Conservation (phyloP, 108 stramenopile genomes). For the Cylindrotheca closterium region DNA sequence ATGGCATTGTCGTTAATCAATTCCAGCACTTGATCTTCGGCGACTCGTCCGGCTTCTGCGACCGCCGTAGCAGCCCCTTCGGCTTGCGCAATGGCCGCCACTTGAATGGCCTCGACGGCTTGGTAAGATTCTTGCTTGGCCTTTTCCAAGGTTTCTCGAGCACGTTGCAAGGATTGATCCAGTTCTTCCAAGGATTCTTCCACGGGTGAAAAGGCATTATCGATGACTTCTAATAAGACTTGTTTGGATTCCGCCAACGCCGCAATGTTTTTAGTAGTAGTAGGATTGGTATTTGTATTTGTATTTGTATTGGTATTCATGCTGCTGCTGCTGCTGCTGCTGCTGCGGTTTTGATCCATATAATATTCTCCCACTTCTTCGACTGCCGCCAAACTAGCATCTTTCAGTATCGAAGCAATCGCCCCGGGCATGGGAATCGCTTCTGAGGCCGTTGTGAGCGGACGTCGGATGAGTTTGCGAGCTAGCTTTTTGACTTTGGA, state of each 20-base stretch:
- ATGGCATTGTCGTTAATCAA: slow-evolving; percentile 25
- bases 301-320: background rate
- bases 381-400: slow-evolving; percentile 43
- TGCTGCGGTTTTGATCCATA: slow-evolving; percentile 1
- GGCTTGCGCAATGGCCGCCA: slow-evolving; percentile 35
- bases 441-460: slow-evolving; percentile 10
- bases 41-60: slow-evolving; percentile 26
- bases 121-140: slow-evolving; percentile 36
- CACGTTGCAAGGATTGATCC: slow-evolving; percentile 33
- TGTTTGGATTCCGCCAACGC: background rate
- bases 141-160: slow-evolving; percentile 19
- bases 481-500: slow-evolving; percentile 11
- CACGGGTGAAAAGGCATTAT: slow-evolving; percentile 52
- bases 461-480: slow-evolving; percentile 9
- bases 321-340: slow-evolving; percentile 12
- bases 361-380: slow-evolving; percentile 38
- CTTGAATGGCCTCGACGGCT: slow-evolving; percentile 40
- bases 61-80: slow-evolving; percentile 28
- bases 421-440: slow-evolving; percentile 39
- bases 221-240: slow-evolving; percentile 18
- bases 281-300: background rate
- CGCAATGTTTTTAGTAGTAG: too few species aligned
- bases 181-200: slow-evolving; percentile 43
- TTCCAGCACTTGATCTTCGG: slow-evolving; percentile 19
- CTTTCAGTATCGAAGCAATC: slow-evolving; percentile 38